Evolutionary conservation across 2,329 filamentous ascomycete genomes (phyloP), one percentile per base, ranked within the genome.

Genomic region (Penicillium digitatum): DNA sequence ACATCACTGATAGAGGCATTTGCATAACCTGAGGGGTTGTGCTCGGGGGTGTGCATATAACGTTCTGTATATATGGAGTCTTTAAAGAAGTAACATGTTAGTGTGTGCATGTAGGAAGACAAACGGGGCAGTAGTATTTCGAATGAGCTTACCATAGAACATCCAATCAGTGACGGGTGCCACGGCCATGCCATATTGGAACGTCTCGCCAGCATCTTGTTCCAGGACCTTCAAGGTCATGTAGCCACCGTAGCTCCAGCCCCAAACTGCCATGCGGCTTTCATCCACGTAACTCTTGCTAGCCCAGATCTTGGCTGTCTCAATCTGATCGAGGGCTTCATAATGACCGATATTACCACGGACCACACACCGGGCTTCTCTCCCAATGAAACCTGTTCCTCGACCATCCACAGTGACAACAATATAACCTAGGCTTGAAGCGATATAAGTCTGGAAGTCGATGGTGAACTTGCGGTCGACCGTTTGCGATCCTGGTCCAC

Each of bases 101-200:
- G 49, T 45, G 14, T 10, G 22, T 20, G 39, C 14, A 42, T 27
- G 24, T 45, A 1, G 12, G 7, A 8, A n/a, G 9, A 18, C 12
- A 32, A 27, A 20, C 11, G 12, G 11, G 11, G 18, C 5, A 16
- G n/a, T 14, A 31, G 16, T n/a, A 26, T 32, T 26, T 2, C 26
- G 10, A 10, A 11, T 31, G 12, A 6, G 55, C 63, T 58, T 72
- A 81, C 79, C 83, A 75, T 99, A 99, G 75, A 88, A 96, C 54
- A 88, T 83, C 94, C 94, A 99, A 74, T 99, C 92, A 0, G 93
- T 97, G n/a, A 99, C 94, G 18, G 94, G 94, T 1, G 94, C 94
- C 48, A 99, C 95, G 7, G 95, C 91, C 89, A 99, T 96, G 64
- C 94, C 95, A 72, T 99, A 99, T 61, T 87, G 87, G 78, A 96